These are phyloP conservation scores for Penicillium griseofulvum DNA, from an alignment of 2,329 filamentous ascomycete species.

Conservation along the genomic window DNA sequence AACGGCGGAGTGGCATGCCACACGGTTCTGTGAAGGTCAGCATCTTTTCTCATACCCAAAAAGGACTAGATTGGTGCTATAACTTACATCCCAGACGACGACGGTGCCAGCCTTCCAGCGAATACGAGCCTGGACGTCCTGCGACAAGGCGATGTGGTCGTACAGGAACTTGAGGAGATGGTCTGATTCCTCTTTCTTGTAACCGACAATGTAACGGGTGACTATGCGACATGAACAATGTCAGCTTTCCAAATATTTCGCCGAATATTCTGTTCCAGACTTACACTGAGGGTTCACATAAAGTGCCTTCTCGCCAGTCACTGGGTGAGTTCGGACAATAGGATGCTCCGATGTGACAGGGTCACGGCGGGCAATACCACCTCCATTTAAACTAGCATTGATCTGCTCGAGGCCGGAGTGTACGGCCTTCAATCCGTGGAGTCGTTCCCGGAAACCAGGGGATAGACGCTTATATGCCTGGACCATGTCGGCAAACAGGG, in stretches of 20 bases:
- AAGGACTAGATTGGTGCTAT: neutral
- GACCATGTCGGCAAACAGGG: slow-evolving; percentile 74
- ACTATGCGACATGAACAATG: slow-evolving; percentile 47
- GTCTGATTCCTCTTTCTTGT: slow-evolving; percentile 85
- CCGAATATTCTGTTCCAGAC: slow-evolving; percentile 22
- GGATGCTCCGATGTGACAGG: slow-evolving; percentile 74
- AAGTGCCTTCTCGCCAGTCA: slow-evolving; percentile 77
- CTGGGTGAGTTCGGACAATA: slow-evolving; percentile 75
- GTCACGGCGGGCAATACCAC: slow-evolving; percentile 70
- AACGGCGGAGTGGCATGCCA: slow-evolving; percentile 74
- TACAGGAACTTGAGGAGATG: slow-evolving; percentile 72
- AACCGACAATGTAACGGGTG: slow-evolving; percentile 74
- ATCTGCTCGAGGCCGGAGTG: slow-evolving; percentile 84
- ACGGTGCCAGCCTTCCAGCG: slow-evolving; percentile 79
- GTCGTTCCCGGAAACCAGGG: slow-evolving; percentile 71
- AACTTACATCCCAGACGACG: slow-evolving; percentile 71
- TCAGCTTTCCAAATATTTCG: neutral
- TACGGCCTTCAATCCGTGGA: slow-evolving; percentile 76
- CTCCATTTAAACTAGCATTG: slow-evolving; percentile 62
- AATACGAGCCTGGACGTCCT: slow-evolving; percentile 70
- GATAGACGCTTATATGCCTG: slow-evolving; percentile 80
- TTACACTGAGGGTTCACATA: slow-evolving; percentile 81
- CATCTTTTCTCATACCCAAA: neutral
- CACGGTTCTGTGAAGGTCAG: slow-evolving; percentile 56
- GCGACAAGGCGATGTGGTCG: slow-evolving; percentile 68